Conservation (phyloP, 169 alveolate species). For the Pseudocohnilembus persalinus region DNA sequence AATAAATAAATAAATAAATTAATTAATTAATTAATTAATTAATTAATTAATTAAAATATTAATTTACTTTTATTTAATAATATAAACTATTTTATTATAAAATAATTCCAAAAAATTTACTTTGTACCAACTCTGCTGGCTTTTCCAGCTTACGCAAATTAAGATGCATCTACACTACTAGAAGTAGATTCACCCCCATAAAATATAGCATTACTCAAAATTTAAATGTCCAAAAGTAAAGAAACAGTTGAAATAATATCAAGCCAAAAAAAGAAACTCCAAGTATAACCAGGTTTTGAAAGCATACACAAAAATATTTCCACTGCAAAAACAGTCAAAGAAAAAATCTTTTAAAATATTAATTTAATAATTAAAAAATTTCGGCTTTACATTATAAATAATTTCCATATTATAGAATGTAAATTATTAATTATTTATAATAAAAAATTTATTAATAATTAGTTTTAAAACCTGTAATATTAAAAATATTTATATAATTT, state of each 20-base stretch:
- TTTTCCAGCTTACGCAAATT: constrained; percentile 70
- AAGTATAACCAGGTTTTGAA: constrained; percentile 47
- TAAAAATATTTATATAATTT: no score
- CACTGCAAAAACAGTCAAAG: constrained; percentile 43
- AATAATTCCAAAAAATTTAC: neutral
- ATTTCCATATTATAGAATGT: no score
- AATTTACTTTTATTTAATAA: no score
- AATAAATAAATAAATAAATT: no score
- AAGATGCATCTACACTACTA: constrained; percentile 44
- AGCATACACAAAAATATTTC: constrained; percentile 43
- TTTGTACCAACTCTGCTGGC: constrained; percentile 79
- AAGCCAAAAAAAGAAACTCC: constrained; percentile 75
- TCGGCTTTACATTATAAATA: neutral
- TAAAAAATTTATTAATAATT: no score
- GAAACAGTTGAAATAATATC: constrained; percentile 73
- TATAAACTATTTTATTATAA: no score
- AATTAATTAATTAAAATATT: neutral
- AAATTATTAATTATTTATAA: no score
- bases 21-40: no score
- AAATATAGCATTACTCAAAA: constrained; percentile 53
- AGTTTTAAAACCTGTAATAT: no score
- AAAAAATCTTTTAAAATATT: constrained; percentile 2
- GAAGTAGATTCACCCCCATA: constrained; percentile 54
- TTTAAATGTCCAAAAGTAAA: constrained; percentile 64
- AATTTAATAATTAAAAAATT: no score